A percentile compares a stretch with the other conserved stretches of the same genome.
These are phyloP conservation scores for Geranium brycei DNA, from an alignment of 345 rosid species.

Conservation along the genomic window DNA sequence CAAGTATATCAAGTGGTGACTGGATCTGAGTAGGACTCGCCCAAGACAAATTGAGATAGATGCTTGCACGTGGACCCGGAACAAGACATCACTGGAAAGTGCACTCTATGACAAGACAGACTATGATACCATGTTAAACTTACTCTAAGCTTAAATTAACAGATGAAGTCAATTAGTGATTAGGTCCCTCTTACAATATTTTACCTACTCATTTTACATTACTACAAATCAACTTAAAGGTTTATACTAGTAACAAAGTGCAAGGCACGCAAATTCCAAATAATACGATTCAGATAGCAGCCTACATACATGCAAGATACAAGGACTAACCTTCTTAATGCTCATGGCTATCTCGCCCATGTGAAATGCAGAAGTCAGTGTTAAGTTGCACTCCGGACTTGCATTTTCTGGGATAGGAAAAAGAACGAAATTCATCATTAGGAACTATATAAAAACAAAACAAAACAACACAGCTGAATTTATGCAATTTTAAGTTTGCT, in stretches of 20 bases:
- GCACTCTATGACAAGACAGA: too few relatives aligned
- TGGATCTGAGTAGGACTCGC: too few relatives aligned
- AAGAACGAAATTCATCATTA: constrained; percentile 4
- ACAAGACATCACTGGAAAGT: too few relatives aligned
- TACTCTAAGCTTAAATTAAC: background rate
- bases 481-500: background rate
- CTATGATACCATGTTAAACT: too few relatives aligned
- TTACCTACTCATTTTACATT: background rate
- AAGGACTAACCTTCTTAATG: constrained; percentile 58
- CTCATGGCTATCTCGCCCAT: constrained; percentile 96
- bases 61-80: too few relatives aligned
- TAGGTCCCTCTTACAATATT: too few relatives aligned
- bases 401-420: constrained; percentile 43
- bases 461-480: background rate
- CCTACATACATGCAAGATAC: background rate
- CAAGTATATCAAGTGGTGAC: too few relatives aligned
- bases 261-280: background rate
- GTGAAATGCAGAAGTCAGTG: constrained; percentile 59
- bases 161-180: background rate
- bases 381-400: constrained; percentile 86
- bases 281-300: background rate
- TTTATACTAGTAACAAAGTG: background rate
- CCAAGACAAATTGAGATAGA: too few relatives aligned
- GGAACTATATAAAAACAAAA: constrained; percentile 3
- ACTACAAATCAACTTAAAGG: background rate